These are phyloP conservation scores for Parachaetomium inaequale DNA, from an alignment of 495 filamentous ascomycete genomes.

Conservation along the genomic window DNA sequence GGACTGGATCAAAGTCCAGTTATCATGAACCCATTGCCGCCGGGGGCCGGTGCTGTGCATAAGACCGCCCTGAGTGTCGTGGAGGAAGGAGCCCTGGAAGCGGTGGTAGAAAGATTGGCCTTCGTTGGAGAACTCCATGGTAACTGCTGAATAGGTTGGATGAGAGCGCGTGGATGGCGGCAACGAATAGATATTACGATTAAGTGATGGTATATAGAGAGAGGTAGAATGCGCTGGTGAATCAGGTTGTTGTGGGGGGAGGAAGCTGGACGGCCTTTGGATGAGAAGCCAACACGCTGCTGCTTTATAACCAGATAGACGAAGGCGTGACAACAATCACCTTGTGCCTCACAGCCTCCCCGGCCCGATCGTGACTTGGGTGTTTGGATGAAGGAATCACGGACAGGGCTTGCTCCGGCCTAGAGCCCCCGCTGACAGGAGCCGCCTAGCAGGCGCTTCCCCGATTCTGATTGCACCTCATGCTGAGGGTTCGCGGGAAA, in stretches of 20 bases:
- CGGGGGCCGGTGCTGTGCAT: constrained; percentile 9
- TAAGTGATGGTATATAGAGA: background rate
- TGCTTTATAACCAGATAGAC: background rate
- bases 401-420: background rate
- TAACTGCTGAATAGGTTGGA: background rate
- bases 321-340: too few species aligned
- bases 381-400: constrained; percentile 1
- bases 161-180: background rate
- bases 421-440: background rate
- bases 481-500: background rate
- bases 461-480: background rate
- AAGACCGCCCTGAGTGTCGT: background rate
- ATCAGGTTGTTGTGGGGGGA: background rate
- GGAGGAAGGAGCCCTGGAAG: constrained; percentile 5
- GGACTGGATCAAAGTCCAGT: constrained; percentile 4
- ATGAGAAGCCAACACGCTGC: background rate
- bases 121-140: constrained; percentile 21
- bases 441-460: too few species aligned
- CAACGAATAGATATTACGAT: background rate
- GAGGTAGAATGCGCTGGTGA: background rate
- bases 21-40: constrained; percentile 12
- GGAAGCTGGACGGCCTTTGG: background rate
- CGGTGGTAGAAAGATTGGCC: constrained; percentile 21
- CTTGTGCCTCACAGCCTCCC: background rate
- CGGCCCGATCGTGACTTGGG: background rate